Conservation (phyloP, 1,284 basidiomycete genomes). For the Sphagnurus paluster region DNA sequence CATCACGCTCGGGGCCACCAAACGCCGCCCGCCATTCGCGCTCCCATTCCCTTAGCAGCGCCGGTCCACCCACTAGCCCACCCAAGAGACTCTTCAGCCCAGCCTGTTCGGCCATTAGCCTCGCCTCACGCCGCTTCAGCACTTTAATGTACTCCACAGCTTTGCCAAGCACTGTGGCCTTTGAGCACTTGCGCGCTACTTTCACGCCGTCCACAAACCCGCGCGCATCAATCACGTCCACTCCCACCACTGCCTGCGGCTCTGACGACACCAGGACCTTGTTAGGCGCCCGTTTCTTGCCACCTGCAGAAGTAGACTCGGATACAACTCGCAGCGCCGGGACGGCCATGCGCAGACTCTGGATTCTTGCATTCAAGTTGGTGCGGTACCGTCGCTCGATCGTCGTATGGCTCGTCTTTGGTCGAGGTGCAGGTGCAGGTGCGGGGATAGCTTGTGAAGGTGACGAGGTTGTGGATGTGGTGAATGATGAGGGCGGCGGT, state of each 20-base stretch:
- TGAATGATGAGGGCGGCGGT: conserved; percentile 21
- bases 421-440: conserved; percentile 38
- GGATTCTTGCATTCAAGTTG: conserved; percentile 88
- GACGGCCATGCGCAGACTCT: conserved; percentile 78
- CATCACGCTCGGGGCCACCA: conserved; percentile 75
- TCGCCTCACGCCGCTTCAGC: conserved; percentile 68
- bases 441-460: conserved; percentile 21
- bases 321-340: conserved; percentile 78
- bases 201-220: conserved; percentile 83
- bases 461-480: conserved; percentile 13
- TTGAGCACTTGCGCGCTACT: conserved; percentile 80
- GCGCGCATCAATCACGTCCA: conserved; percentile 66
- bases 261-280: conserved; percentile 46
- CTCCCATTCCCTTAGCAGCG: conserved; percentile 72
- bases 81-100: conserved; percentile 66
- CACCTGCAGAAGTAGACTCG: conserved; percentile 36
- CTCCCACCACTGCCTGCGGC: conserved; percentile 30
- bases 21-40: conserved; percentile 68
- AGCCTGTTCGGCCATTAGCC: conserved; percentile 70
- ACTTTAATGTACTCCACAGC: conserved; percentile 84
- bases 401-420: conserved; percentile 89
- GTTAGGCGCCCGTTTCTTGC: conserved; percentile 42
- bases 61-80: conserved; percentile 71
- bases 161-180: conserved; percentile 81
- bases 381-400: conserved; percentile 90